Percentiles rank a stretch among this genome's conserved stretches.
These are phyloP conservation scores for Delonix regia DNA, from an alignment of 306 rosid genomes.

Conservation along the genomic window DNA sequence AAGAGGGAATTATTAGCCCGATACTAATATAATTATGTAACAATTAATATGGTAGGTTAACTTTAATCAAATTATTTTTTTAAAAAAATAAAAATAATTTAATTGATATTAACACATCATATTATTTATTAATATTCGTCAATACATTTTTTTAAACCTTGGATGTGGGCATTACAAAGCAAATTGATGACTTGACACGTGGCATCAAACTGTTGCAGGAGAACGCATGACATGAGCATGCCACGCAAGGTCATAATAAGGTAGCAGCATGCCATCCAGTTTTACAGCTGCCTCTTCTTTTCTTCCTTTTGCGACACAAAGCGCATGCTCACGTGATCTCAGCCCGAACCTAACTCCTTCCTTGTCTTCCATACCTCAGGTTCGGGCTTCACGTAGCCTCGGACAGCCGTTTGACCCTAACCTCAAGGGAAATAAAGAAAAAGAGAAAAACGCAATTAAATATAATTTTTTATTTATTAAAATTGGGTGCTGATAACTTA, in stretches of 20 bases:
- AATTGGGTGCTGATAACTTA: not conserved
- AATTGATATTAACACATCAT: too few relatives aligned
- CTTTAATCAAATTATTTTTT: too few relatives aligned
- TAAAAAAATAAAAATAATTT: too few relatives aligned
- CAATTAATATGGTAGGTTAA: too few relatives aligned
- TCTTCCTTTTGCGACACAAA: not conserved
- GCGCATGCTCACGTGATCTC: not conserved
- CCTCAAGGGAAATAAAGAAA: slow-evolving; percentile 42
- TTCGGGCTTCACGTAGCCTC: slow-evolving; percentile 54
- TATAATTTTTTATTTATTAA: too few relatives aligned
- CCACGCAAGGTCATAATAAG: not conserved
- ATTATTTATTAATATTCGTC: too few relatives aligned
- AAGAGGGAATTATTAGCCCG: too few relatives aligned
- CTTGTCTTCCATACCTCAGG: slow-evolving; percentile 26
- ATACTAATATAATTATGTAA: too few relatives aligned
- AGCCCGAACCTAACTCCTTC: not conserved
- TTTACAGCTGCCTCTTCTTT: not conserved
- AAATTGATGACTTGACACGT: not conserved
- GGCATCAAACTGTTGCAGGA: not conserved
- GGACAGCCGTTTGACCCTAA: slow-evolving; percentile 78
- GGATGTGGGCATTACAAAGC: not conserved
- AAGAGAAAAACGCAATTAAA: slow-evolving; percentile 22
- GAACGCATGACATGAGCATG: not conserved
- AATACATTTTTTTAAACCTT: too few relatives aligned
- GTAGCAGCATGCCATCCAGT: not conserved